phyloP scores from a whole-genome alignment of 805 yeast genomes.

The Ogataea haglerorum region DNA sequence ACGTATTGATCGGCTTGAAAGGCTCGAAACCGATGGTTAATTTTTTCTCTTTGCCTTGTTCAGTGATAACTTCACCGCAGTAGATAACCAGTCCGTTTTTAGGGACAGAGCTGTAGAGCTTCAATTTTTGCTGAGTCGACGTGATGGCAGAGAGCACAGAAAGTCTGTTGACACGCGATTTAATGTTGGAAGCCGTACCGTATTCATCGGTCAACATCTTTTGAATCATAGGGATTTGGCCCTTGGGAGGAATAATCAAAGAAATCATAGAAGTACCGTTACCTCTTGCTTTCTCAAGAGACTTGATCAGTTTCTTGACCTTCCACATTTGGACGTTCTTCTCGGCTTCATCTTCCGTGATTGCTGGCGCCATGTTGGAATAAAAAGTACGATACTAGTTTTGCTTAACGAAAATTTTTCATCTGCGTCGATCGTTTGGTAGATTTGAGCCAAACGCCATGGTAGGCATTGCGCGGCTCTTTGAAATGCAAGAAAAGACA shows the following conservation, averaged over 20 bases:
- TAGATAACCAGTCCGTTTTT: conserved; percentile 92
- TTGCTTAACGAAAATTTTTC: conserved; percentile 13
- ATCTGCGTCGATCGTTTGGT: conserved; percentile 4
- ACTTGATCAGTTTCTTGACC: conserved; percentile 89
- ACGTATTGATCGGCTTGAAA: conserved; percentile 98
- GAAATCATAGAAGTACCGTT: conserved; percentile 99
- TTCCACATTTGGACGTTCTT: conserved; percentile 99
- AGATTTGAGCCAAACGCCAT: background rate
- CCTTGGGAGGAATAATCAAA: conserved; percentile 90
- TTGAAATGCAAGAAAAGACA: too few relatives aligned
- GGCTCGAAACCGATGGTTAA: conserved; percentile 98
- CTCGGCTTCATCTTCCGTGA: conserved; percentile 77
- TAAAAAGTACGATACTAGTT: conserved; percentile 3
- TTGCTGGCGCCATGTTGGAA: conserved; percentile 34
- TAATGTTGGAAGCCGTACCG: conserved; percentile 98
- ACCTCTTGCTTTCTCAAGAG: conserved; percentile 89
- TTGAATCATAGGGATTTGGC: conserved; percentile 83
- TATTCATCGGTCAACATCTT: conserved; percentile 96
- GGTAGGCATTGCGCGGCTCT: too few relatives aligned
- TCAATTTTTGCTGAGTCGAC: conserved; percentile 94
- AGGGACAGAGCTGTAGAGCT: conserved; percentile 85
- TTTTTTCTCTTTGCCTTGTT: conserved; percentile 96
- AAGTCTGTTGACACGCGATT: conserved; percentile 94
- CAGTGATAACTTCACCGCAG: conserved; percentile 98
- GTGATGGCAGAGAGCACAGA: conserved; percentile 96